These are phyloP conservation scores for Ceratocystiopsis sp. DNA, from an alignment of 2,329 filamentous ascomycete species.

Conservation along the genomic window DNA sequence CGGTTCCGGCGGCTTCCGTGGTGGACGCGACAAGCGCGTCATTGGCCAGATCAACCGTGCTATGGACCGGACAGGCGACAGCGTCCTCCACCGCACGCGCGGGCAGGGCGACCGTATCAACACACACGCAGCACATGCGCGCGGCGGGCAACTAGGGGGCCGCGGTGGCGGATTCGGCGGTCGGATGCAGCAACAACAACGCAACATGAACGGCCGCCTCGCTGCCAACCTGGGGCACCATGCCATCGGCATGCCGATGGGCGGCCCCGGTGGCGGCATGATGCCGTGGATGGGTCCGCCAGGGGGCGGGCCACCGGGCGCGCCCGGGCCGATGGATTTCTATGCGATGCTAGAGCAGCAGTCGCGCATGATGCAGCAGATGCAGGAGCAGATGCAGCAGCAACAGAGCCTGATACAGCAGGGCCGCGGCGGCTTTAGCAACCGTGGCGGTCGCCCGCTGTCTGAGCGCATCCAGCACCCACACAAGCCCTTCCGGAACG, in stretches of 20 bases:
- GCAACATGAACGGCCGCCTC: conserved; percentile 32
- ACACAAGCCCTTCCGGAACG: conserved; percentile 33
- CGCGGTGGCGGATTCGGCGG: conserved; percentile 28
- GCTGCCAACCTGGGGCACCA: conserved; percentile 28
- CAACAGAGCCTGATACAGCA: conserved; percentile 38
- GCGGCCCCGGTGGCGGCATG: conserved; percentile 9
- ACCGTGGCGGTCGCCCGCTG: conserved; percentile 40
- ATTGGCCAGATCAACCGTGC: conserved; percentile 70
- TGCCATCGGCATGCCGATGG: conserved; percentile 24
- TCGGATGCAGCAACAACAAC: conserved; percentile 14
- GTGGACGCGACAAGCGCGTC: conserved; percentile 61
- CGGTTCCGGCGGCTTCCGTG: conserved; percentile 30
- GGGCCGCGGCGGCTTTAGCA: conserved; percentile 21
- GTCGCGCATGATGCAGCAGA: conserved; percentile 67
- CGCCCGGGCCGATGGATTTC: conserved; percentile 34
- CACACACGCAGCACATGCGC: conserved; percentile 51
- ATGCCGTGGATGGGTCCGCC: conserved; percentile 31
- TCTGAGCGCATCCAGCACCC: conserved; percentile 55
- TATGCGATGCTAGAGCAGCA: conserved; percentile 78
- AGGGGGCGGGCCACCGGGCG: conserved; percentile 22
- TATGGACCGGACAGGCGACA: conserved; percentile 62
- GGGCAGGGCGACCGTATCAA: conserved; percentile 64
- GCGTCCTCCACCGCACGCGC: conserved; percentile 65
- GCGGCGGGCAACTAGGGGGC: conserved; percentile 50
- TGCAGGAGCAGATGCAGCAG: conserved; percentile 41